These are phyloP conservation scores for Favolaschia claudopus DNA, from an alignment of 768 basidiomycete species.

Conservation along the genomic window DNA sequence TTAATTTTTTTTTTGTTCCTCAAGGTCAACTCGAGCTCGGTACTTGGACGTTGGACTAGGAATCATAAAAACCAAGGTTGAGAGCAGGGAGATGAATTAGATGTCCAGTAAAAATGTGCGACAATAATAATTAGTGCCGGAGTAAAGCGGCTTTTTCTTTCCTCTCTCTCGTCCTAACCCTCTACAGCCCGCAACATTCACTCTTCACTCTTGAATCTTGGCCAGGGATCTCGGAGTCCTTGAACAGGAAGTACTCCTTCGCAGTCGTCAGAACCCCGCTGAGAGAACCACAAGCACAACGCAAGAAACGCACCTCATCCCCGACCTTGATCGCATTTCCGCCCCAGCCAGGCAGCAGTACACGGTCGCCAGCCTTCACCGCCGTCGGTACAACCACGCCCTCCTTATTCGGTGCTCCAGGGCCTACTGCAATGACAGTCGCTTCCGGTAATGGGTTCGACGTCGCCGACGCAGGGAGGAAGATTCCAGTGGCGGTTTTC, in stretches of 20 bases:
- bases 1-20: no score
- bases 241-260: conserved; percentile 95
- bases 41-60: no score
- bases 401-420: conserved; percentile 91
- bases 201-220: conserved; percentile 86
- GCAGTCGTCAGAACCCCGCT: conserved; percentile 6
- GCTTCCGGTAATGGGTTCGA: conserved; percentile 92
- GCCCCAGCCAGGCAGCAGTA: conserved; percentile 95
- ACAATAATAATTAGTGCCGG: conserved; percentile 14
- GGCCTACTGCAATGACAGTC: conserved; percentile 94
- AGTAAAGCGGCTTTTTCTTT: conserved; percentile 21
- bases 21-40: no score
- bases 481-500: conserved; percentile 99
- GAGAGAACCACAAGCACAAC: conserved; percentile 2
- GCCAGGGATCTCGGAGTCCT: conserved; percentile 95
- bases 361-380: conserved; percentile 91
- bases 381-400: conserved; percentile 75
- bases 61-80: not conserved
- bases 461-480: conserved; percentile 92
- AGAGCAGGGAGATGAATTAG: conserved; percentile 25
- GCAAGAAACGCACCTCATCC: conserved; percentile 76
- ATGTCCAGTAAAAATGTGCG: not conserved
- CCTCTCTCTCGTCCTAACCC: not conserved
- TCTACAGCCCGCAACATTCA: conserved; percentile 2
- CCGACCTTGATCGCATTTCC: conserved; percentile 96